These are phyloP conservation scores for Aspergillus neoniger DNA, from an alignment of 2,329 filamentous ascomycete species.

Conservation along the genomic window DNA sequence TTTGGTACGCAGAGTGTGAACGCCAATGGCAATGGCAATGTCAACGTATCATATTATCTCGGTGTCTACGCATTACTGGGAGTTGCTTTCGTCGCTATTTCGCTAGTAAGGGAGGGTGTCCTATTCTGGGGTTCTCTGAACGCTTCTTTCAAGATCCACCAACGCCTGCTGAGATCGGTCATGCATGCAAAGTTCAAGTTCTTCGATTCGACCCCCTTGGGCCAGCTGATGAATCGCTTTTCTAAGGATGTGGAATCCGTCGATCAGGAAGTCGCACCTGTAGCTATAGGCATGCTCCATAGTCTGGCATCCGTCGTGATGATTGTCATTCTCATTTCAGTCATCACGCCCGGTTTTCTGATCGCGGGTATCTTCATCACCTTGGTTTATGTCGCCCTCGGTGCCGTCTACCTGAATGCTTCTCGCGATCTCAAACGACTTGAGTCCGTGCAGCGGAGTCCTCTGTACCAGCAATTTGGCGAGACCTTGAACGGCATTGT, in stretches of 20 bases:
- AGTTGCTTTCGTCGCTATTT: conserved; percentile 73
- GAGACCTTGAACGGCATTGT: conserved; percentile 94
- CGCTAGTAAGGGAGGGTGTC: conserved; percentile 79
- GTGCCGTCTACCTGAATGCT: conserved; percentile 83
- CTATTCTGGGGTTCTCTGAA: conserved; percentile 89
- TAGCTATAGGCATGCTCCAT: conserved; percentile 75
- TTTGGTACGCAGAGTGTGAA: conserved; percentile 25
- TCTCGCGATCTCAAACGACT: conserved; percentile 95
- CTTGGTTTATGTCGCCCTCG: conserved; percentile 77
- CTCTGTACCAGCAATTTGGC: conserved; percentile 95
- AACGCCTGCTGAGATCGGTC: conserved; percentile 73
- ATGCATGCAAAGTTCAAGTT: conserved; percentile 94
- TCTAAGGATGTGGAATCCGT: conserved; percentile 95
- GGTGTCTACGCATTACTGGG: conserved; percentile 79
- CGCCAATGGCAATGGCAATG: conserved; percentile 47
- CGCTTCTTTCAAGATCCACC: conserved; percentile 83
- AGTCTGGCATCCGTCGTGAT: conserved; percentile 72
- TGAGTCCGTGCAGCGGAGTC: conserved; percentile 91
- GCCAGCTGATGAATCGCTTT: conserved; percentile 97
- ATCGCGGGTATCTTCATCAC: conserved; percentile 85
- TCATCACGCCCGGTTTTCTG: conserved; percentile 87
- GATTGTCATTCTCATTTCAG: conserved; percentile 82
- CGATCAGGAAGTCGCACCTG: conserved; percentile 92
- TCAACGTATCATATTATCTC: conserved; percentile 83
- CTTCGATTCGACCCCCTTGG: conserved; percentile 93